Percentiles rank a stretch among this genome's conserved stretches.
Conservation (phyloP, 1,284 basidiomycete species). For the Tremellales sp. region DNA sequence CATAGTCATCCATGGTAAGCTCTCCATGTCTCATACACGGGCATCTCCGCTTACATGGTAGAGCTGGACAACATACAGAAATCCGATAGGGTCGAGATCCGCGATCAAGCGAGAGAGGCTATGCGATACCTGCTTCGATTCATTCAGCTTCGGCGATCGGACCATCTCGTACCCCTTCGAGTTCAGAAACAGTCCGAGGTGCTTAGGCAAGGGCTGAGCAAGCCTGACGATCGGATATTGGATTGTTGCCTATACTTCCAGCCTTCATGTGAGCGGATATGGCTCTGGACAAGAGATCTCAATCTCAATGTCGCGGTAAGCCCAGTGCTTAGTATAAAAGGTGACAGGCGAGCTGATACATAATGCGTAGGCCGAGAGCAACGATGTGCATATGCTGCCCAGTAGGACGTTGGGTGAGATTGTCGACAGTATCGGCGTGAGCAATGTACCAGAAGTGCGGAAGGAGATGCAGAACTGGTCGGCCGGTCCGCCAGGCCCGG, state of each 20-base stretch:
- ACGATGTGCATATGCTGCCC: conserved; percentile 7
- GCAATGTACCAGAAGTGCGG: neutral
- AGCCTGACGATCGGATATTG: conserved; percentile 28
- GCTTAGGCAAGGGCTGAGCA: neutral
- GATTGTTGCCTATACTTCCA: conserved; percentile 27
- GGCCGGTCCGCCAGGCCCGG: no score
- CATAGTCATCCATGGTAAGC: neutral
- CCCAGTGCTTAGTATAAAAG: no score
- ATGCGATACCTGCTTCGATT: neutral
- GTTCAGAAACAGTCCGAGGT: neutral
- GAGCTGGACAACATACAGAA: neutral
- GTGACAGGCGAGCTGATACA: no score
- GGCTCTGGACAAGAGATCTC: conserved; percentile 29
- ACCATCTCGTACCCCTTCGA: neutral
- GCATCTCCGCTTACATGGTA: neutral
- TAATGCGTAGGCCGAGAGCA: conserved; percentile 11
- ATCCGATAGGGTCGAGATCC: neutral
- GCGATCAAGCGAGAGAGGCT: neutral
- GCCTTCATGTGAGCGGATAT: no score
- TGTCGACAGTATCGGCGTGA: neutral
- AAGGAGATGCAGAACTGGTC: neutral
- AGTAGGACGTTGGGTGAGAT: neutral
- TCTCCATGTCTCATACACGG: neutral
- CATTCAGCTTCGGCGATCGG: neutral
- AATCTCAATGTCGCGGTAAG: conserved; percentile 26